Conservation (phyloP, 2,329 filamentous ascomycete genomes). For the Colletotrichum siamense region DNA sequence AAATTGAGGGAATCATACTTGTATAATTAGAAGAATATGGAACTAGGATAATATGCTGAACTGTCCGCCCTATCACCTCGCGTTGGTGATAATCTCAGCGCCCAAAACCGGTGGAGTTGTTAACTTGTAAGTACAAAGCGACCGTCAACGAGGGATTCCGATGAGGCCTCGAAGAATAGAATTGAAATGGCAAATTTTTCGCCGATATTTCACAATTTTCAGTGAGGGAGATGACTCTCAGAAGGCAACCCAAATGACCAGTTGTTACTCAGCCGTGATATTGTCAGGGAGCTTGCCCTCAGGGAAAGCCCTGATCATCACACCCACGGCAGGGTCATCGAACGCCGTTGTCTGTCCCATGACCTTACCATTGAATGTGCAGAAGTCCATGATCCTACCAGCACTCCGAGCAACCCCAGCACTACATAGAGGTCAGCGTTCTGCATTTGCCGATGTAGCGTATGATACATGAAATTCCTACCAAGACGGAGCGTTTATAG, state of each 20-base stretch:
- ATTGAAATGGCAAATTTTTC: background rate
- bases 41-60: background rate
- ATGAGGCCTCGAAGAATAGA: background rate
- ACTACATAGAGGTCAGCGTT: background rate
- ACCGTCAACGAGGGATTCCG: background rate
- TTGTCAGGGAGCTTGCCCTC: background rate
- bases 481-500: background rate
- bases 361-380: background rate
- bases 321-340: background rate
- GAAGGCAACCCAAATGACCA: background rate
- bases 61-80: background rate
- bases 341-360: background rate
- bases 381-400: background rate
- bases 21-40: background rate
- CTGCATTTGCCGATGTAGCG: background rate
- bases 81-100: background rate
- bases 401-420: background rate
- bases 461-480: background rate
- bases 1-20: background rate
- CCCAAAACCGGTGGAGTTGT: background rate
- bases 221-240: background rate
- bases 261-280: background rate
- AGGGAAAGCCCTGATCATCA: slow-evolving; percentile 4
- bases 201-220: background rate
- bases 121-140: background rate